phyloP scores from a whole-genome alignment of 169 alveolate species.

The Cryptosporidium ryanae region DNA sequence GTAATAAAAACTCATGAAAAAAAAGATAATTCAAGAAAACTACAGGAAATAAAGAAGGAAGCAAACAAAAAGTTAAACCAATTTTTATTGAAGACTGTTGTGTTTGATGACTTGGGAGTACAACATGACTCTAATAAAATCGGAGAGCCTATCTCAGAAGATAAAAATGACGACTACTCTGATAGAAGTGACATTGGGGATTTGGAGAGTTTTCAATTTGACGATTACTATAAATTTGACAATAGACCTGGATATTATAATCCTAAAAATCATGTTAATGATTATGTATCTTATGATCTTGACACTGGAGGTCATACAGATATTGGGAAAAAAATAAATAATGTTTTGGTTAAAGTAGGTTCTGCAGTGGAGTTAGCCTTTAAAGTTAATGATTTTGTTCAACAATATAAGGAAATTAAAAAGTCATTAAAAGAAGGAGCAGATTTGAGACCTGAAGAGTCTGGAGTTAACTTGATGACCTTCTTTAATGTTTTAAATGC shows the following conservation, averaged over 20 bases:
- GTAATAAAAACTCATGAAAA: neutral
- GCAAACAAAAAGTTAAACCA: constrained; percentile 25
- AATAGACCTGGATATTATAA: constrained; percentile 16
- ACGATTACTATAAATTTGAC: constrained; percentile 51
- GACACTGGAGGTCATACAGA: constrained; percentile 69
- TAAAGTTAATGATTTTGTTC: constrained; percentile 16
- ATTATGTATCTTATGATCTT: constrained; percentile 29
- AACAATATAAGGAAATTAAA: constrained; percentile 26
- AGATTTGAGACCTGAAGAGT: constrained; percentile 21
- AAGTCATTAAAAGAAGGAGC: constrained; percentile 18
- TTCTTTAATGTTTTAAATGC: constrained; percentile 37
- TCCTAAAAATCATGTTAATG: constrained; percentile 31
- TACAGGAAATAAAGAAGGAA: constrained; percentile 21
- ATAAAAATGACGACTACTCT: neutral
- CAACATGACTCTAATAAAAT: neutral
- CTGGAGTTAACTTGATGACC: constrained; percentile 54
- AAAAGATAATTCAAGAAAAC: constrained; percentile 2
- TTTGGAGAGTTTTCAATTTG: constrained; percentile 70
- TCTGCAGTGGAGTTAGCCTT: constrained; percentile 23
- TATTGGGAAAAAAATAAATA: neutral
- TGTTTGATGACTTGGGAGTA: constrained; percentile 5
- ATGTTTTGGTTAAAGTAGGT: constrained; percentile 17
- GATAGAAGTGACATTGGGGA: neutral
- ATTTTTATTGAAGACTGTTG: constrained; percentile 8
- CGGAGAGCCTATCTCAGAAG: neutral